Percentiles rank a stretch among this genome's conserved stretches.
Conservation (phyloP, 345 rosid species). For the Eucalyptus urophylla region DNA sequence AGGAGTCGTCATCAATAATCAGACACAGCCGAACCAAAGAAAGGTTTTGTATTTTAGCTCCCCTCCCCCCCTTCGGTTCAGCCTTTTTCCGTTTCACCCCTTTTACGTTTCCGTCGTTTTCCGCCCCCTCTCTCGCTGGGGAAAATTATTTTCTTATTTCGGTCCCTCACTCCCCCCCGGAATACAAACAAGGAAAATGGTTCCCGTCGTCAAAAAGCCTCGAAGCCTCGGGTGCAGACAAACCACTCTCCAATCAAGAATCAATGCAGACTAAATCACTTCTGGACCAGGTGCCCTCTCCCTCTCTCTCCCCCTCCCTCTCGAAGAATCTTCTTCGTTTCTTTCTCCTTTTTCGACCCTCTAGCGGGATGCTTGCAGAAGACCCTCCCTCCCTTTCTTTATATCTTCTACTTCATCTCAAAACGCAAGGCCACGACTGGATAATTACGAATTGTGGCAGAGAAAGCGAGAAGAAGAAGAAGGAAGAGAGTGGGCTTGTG, state of each 20-base stretch:
- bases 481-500: neutral
- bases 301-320: neutral
- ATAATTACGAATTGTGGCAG: neutral
- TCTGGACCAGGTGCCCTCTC: neutral
- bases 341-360: neutral
- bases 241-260: neutral
- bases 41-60: neutral
- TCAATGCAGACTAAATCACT: neutral
- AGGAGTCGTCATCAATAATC: slow-evolving; percentile 18
- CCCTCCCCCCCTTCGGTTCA: neutral
- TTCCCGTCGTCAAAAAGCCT: neutral
- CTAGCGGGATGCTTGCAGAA: neutral
- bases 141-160: neutral
- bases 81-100: neutral
- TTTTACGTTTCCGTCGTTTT: neutral
- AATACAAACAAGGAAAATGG: neutral
- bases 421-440: neutral
- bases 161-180: neutral
- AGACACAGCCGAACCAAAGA: neutral
- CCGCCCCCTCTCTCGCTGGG: neutral
- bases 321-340: neutral
- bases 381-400: neutral
- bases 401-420: neutral
- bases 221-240: neutral
- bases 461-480: neutral